Conservation (phyloP, 495 filamentous ascomycete genomes). For the Jackrogersella minutella region DNA sequence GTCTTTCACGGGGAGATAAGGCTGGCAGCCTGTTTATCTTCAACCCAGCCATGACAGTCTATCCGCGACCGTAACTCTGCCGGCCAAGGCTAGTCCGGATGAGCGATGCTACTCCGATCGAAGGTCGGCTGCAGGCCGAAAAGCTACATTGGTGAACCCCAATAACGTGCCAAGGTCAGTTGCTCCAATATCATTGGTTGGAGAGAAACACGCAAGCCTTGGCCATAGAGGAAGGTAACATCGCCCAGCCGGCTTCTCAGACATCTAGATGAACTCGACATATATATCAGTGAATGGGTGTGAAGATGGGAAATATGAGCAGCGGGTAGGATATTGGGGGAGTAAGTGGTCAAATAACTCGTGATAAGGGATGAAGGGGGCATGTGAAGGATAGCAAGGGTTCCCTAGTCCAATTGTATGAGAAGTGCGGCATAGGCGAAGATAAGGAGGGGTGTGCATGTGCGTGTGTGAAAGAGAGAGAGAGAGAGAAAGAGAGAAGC, state of each 20-base stretch:
- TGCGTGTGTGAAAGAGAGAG: too few species aligned
- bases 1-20: constrained; percentile 7
- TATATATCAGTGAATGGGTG: constrained; percentile 16
- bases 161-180: constrained; percentile 20
- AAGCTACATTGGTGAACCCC: constrained; percentile 18
- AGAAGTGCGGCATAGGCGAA: background rate
- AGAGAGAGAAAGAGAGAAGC: background rate
- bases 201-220: constrained; percentile 16
- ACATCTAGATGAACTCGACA: constrained; percentile 19
- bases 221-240: constrained; percentile 41
- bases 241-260: constrained; percentile 34
- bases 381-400: constrained; percentile 30
- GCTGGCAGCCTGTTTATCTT: constrained; percentile 5
- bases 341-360: constrained; percentile 9
- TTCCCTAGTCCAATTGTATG: constrained; percentile 24
- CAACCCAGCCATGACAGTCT: constrained; percentile 5
- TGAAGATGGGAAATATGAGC: constrained; percentile 6
- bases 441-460: constrained; percentile 28
- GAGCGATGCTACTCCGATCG: constrained; percentile 11
- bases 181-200: constrained; percentile 15
- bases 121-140: constrained; percentile 12
- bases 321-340: constrained; percentile 3
- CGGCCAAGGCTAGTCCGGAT: constrained; percentile 26
- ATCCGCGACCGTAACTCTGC: background rate
- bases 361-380: constrained; percentile 23